Evolutionary conservation across 2,329 filamentous ascomycete genomes (phyloP).

Genomic region (Botryotinia convoluta): DNA sequence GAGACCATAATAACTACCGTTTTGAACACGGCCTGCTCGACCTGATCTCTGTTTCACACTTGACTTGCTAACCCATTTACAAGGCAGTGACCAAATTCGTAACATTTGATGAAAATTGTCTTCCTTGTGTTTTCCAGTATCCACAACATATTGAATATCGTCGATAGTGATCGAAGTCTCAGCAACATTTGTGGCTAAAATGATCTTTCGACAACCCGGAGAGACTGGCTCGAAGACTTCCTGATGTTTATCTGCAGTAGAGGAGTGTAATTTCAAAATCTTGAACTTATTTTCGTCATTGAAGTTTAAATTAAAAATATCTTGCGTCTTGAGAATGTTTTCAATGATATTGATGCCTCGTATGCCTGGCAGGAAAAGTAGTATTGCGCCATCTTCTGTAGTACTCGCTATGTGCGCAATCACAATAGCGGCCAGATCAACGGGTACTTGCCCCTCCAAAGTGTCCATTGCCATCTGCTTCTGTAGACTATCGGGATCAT

Average conservation of each 20-base stretch:
- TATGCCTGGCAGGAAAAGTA: conserved; percentile 89
- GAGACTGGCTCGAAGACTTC: conserved; percentile 77
- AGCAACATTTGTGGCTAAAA: conserved; percentile 92
- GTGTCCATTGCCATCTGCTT: conserved; percentile 40
- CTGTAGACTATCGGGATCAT: conserved; percentile 4
- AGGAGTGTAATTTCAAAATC: conserved; percentile 86
- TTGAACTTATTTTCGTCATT: conserved; percentile 72
- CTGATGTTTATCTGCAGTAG: conserved; percentile 80
- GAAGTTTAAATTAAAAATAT: conserved; percentile 60
- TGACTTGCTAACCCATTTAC: conserved; percentile 88
- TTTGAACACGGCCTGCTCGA: conserved; percentile 85
- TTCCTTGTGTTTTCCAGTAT: conserved; percentile 90
- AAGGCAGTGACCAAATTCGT: conserved; percentile 86
- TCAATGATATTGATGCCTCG: conserved; percentile 82
- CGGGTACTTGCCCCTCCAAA: conserved; percentile 59
- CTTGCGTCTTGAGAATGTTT: conserved; percentile 65
- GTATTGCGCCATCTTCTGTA: conserved; percentile 75
- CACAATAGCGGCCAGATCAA: conserved; percentile 76
- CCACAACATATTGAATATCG: conserved; percentile 90
- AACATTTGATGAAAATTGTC: conserved; percentile 83
- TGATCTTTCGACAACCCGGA: conserved; percentile 78
- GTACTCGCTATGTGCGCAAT: conserved; percentile 80
- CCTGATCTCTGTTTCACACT: conserved; percentile 91
- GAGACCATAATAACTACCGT: conserved; percentile 85
- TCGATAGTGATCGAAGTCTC: conserved; percentile 98